Conservation (phyloP, 495 filamentous ascomycete genomes). For the Friedmanniomyces simplex region DNA sequence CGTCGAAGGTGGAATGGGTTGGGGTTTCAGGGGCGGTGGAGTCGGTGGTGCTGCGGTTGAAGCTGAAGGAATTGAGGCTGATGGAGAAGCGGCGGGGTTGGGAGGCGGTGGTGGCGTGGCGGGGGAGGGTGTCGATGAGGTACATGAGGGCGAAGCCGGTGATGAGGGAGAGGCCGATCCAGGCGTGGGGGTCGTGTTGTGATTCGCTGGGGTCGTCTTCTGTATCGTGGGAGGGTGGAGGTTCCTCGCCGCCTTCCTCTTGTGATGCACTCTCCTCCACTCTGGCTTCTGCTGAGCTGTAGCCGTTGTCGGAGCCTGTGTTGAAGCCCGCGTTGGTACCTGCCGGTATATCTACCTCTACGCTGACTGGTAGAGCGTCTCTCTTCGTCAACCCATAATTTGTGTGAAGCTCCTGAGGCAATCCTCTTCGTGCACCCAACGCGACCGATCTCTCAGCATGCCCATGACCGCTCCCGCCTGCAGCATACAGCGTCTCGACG, state of each 20-base stretch:
- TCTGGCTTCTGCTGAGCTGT: neutral
- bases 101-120: slow-evolving; percentile 50
- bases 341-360: neutral
- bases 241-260: neutral
- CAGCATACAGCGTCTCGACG: slow-evolving; percentile 77
- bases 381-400: neutral
- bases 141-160: slow-evolving; percentile 95
- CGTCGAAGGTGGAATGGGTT: slow-evolving; percentile 29
- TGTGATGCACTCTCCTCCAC: slow-evolving; percentile 19
- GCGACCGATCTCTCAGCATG: slow-evolving; percentile 20
- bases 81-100: slow-evolving; percentile 56
- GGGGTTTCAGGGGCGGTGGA: slow-evolving; percentile 36
- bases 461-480: slow-evolving; percentile 37
- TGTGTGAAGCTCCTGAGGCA: neutral
- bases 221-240: slow-evolving; percentile 11
- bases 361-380: neutral
- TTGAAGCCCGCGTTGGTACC: no score
- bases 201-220: slow-evolving; percentile 8
- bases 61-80: slow-evolving; percentile 63
- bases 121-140: slow-evolving; percentile 80
- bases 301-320: neutral
- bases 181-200: slow-evolving; percentile 50
- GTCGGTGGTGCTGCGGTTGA: slow-evolving; percentile 28
- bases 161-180: slow-evolving; percentile 77
- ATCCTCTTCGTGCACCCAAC: neutral